Evolutionary conservation across 2,329 filamentous ascomycete species (phyloP), one percentile per base, ranked within the genome.

Genomic region (Scedosporium apiospermum): DNA sequence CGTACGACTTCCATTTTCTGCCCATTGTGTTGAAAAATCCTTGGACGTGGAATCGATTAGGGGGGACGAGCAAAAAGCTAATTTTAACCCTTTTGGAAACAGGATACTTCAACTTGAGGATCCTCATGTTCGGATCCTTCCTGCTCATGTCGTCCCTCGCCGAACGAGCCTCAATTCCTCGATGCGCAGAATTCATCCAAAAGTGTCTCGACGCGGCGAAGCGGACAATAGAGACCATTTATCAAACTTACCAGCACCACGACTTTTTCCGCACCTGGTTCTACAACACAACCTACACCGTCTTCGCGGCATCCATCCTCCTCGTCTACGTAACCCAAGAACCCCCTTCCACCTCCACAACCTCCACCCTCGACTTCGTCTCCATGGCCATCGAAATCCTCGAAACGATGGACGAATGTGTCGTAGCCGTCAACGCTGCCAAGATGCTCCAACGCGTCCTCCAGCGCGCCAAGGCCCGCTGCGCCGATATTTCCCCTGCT

Each of bases 221-320:
- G 49, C 64, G 66, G 27, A 71, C 70, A 7, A 71, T 71, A 18
- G 69, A 71, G 16, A 68, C 69, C 60, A 71, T 71, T 2, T 69
- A 69, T 57, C 65, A 67, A 44, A 69, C 65, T n/a, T 69, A 69
- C 34, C 67, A 70, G 55, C 67, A 71, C 49, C 67, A 70, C 38
- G 69, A 71, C 42, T 71, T 70, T 51, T 71, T 71, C 63, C 67
- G 69, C 2, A 71, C 69, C 4, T 71, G 69, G 69, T 71, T 70
- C 61, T 70, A 71, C 62, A 71, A 71, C 60, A 71, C 69, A 1
- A 71, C 69, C 7, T 71, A 71, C 61, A 68, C 66, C 1, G 65
- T 69, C 18, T 71, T 71, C 44, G 69, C 70, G 3, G 67, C 70
- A 10, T 70, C 69, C 18, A 67, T 71, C 38, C 68, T 71, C 38